Evolutionary conservation across 495 filamentous ascomycete species (phyloP), one percentile per base, ranked within the genome.

Genomic region (Parathielavia appendiculata): DNA sequence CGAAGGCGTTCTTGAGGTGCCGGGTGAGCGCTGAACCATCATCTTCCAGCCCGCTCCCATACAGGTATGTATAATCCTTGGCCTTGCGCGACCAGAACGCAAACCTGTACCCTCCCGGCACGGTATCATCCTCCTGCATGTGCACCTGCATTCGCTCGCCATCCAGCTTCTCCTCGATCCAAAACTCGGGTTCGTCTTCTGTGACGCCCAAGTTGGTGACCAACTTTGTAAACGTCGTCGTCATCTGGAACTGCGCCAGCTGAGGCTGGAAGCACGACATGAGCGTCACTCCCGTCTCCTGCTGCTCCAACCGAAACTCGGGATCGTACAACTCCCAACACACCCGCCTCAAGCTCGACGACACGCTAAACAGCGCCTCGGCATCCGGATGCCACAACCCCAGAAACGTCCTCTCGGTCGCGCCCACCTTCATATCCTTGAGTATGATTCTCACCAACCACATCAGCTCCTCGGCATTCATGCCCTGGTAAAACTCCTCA

Each of bases 211-310:
- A 83, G 36, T 83, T 83, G 13, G 78, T 73, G 26, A 96, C 83
- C 78, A 96, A 88, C 57, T 85, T 87, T n/a, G 88, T 82, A 63
- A 97, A 86, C 4, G 85, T 86, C 1, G 73, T 68, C 47, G 90
- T 80, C 83, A 90, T 91, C 72, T 97, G 92, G 62, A 96, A 97
- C 65, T 95, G 90, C 5, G 93, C 95, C 52, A 98, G 80, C 73
- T 97, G 93, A 43, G 93, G 95, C 69, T 98, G 93, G 67, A 96
- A 97, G 67, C 93, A 97, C 64, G 91, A 85, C 93, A 97, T 97
- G 32, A 97, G 73, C 7, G 77, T 75, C 23, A 96, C 83, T 0
- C 84, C 89, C 17, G 85, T 80, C 60, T 92, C 85, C 36, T 90
- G 83, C 34, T 81, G 83, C 55, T 90, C 84, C 12, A 97, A 79